Percentiles rank a stretch among this genome's conserved stretches.
Evolutionary conservation across 2,329 filamentous ascomycete species (phyloP).

Genomic region (Fusarium penzigii): DNA sequence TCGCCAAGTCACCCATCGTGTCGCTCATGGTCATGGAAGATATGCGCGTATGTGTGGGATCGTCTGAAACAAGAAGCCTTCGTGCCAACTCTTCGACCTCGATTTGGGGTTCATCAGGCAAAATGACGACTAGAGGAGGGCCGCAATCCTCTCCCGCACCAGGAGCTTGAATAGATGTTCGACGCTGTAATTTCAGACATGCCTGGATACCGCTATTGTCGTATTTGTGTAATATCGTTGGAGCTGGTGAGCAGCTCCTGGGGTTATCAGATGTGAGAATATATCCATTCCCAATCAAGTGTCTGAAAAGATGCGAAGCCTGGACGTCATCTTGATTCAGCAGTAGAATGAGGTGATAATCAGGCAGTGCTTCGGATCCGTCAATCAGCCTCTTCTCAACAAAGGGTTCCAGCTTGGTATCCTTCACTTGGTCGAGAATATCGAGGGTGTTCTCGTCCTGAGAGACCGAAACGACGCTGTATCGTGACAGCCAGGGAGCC

Average conservation of each 20-base stretch:
- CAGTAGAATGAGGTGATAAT: conserved; percentile 38
- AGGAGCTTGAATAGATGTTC: background rate
- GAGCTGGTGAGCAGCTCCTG: background rate
- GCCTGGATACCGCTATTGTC: background rate
- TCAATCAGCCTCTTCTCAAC: conserved; percentile 31
- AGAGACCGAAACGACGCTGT: conserved; percentile 29
- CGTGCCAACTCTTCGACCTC: conserved; percentile 10
- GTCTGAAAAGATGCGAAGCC: conserved; percentile 15
- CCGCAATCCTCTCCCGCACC: background rate
- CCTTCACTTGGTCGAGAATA: conserved; percentile 11
- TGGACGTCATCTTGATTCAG: conserved; percentile 17
- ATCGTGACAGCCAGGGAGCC: conserved; percentile 37
- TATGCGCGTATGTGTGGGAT: background rate
- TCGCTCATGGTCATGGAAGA: conserved; percentile 7
- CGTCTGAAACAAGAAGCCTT: conserved; percentile 6
- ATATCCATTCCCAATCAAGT: conserved; percentile 32
- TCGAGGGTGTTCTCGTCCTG: conserved; percentile 3
- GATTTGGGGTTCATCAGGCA: conserved; percentile 13
- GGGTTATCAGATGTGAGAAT: conserved; percentile 20
- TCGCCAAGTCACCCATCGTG: conserved; percentile 10
- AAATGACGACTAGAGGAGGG: conserved; percentile 15
- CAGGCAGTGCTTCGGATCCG: conserved; percentile 21
- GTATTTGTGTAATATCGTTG: background rate
- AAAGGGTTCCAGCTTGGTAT: conserved; percentile 19
- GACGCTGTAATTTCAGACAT: conserved; percentile 7